Base-by-base conservation (phyloP, 164 flowering plant genomes). In the Tinospora cordifolia region DNA sequence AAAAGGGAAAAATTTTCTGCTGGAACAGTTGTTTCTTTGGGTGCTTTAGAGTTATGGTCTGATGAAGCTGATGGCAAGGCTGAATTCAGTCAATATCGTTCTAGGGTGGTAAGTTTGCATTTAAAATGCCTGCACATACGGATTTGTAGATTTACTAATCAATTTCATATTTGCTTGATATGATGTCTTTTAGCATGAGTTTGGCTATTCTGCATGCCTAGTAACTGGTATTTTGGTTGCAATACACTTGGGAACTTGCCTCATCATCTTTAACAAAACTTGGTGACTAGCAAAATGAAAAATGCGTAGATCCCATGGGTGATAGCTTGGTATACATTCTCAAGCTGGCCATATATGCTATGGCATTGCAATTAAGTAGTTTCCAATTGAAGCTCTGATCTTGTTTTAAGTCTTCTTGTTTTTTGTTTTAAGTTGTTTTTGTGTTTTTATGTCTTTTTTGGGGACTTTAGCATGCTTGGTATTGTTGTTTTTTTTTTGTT, bases 51-150 rank as follows among this genome's bases (percentile, higher is more conserved):
- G 81, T 73, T 95, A 70, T 95, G 98, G 98, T 91, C 90, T 84
- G 90, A 92, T 80, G 96, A 85, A 74, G 83, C 87, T 78, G 98
- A 91, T 72, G 90, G 92, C 76, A 90, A 84, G 84, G 93, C 89
- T 38, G 93, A 88, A 34, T 95, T 90, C 68, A 75, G 98, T 75
- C 91, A 86, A 59, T 91, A 91, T 74, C 99, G 98, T 66, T 84
- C 90, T 58, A 87, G 83, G 81, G 87, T 92, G 89, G 99, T 95
- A 87, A 63, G 88, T 66, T 46, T 72, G 39, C 59, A 64, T 39
- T 11, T 54, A 27, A 17, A n/a, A 21, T 41, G 14, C 41, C 40
- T 12, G n/a, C 2, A 40, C 11, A 19, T 19, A 38, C 13, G 5
- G 27, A 38, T 27, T 17, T 65, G 8, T n/a, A 15, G 7, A 26